These are phyloP conservation scores for Malania oleifera DNA, from an alignment of 164 flowering plant species.

Conservation along the genomic window DNA sequence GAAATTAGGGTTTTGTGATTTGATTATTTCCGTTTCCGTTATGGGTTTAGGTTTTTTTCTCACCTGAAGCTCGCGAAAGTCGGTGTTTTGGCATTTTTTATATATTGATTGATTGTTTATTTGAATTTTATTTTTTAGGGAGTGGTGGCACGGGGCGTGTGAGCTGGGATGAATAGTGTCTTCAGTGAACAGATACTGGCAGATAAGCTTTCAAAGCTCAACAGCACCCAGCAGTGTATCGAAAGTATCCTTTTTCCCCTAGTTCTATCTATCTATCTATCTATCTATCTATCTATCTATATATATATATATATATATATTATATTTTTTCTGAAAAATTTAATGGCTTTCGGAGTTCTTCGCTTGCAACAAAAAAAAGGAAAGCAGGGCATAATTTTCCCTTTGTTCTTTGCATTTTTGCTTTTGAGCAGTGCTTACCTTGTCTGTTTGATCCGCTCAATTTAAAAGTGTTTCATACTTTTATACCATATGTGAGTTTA, in stretches of 20 bases:
- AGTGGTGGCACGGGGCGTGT: background rate
- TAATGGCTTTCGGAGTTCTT: background rate
- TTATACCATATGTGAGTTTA: no score
- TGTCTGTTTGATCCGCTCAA: no score
- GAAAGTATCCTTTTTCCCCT: constrained; percentile 74
- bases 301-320: background rate
- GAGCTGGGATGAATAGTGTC: constrained; percentile 76
- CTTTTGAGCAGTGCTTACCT: no score
- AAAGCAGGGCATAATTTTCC: no score
- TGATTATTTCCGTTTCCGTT: background rate
- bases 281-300: background rate
- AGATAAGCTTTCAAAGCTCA: constrained; percentile 96
- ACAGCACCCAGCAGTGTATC: constrained; percentile 89
- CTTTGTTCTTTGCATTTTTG: no score
- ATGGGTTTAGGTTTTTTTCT: background rate
- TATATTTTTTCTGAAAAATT: background rate
- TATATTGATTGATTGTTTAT: background rate
- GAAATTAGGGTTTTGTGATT: constrained; percentile 2
- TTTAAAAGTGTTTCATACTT: no score
- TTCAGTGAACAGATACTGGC: constrained; percentile 84
- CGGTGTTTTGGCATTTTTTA: constrained; percentile 1
- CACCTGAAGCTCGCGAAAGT: constrained; percentile 3
- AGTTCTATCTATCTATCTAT: background rate
- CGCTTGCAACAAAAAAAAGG: background rate
- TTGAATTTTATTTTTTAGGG: background rate